These are phyloP conservation scores for Neurospora sp. DNA, from an alignment of 495 filamentous ascomycete species.

Conservation along the genomic window DNA sequence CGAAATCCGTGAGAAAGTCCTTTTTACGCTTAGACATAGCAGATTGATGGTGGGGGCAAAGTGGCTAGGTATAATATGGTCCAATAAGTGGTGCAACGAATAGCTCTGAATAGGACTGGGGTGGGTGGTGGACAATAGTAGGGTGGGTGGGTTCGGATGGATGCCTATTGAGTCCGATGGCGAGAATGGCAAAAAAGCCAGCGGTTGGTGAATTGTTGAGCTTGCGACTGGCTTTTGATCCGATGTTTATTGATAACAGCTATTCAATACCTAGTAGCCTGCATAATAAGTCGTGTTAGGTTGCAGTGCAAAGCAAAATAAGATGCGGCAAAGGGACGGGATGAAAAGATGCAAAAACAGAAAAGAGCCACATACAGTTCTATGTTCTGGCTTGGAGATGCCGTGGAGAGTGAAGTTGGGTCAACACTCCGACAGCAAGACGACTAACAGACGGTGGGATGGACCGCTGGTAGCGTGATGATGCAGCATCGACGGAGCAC, in stretches of 20 bases:
- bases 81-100: not conserved
- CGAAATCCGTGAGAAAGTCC: conserved; percentile 52
- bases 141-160: not conserved
- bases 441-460: not conserved
- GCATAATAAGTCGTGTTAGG: not conserved
- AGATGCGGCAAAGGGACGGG: not conserved
- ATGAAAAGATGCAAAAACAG: not conserved
- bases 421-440: not conserved
- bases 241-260: not conserved
- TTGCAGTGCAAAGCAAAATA: not conserved
- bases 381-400: not conserved
- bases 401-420: not conserved
- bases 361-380: not conserved
- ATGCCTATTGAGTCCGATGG: not conserved
- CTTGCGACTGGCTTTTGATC: not conserved
- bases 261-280: not conserved
- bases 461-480: not conserved
- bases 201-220: not conserved
- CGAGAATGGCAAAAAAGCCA: not conserved
- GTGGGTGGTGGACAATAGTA: not conserved
- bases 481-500: not conserved
- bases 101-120: not conserved
- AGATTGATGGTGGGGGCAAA: not conserved
- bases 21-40: conserved; percentile 49
- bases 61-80: not conserved